Evolutionary conservation across 2,329 filamentous ascomycete genomes (phyloP), one percentile per base, ranked within the genome.

Genomic region (Aspergillus sp.): DNA sequence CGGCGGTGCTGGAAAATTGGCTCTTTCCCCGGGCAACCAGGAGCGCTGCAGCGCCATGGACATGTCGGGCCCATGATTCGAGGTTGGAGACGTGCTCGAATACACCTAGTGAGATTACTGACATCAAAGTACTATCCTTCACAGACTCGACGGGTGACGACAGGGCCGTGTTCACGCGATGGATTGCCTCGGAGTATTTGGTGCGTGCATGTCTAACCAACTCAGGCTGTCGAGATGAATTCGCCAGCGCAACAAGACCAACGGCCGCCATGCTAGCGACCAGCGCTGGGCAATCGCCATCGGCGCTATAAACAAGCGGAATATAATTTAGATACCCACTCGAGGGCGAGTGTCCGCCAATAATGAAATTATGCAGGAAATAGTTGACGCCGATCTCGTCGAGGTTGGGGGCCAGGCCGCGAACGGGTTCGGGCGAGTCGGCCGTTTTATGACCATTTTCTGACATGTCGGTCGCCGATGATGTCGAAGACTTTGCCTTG

Each of bases 81-180:
- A 62, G 64, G 2, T 64, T 57, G 4, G 69, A 68, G 53, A 69
- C 60, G 22, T 71, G 64, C 52, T 72, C 71, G n/a, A 72, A 72
- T 0, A 72, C 59, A 0, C 69, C 69, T 3, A 72, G 43, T 4
- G 68, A 71, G n/a, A 72, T 72, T 0, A 72, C 66, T 1, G 71
- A 66, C 69, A 72, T 71, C 50, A 72, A 49, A 4, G 65, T 70
- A 30, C 69, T 70, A 52, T 72, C 70, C 51, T 69, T 68, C 25
- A 68, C 23, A 0, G 63, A 68, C 23, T 71, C 69, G 6, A 52
- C 45, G 0, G 70, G 69, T 1, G 64, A 71, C 11, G 66, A 61
- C 49, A 72, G 54, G 1, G 69, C 70, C 4, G 13, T 9, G 43
- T 71, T 72, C 1, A 72, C 66, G 38, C 58, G 52, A 7, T 48